Evolutionary conservation across 352 stramenopile species (phyloP), one percentile per base, ranked within the genome.

Genomic region (Lagenidium giganteum): DNA sequence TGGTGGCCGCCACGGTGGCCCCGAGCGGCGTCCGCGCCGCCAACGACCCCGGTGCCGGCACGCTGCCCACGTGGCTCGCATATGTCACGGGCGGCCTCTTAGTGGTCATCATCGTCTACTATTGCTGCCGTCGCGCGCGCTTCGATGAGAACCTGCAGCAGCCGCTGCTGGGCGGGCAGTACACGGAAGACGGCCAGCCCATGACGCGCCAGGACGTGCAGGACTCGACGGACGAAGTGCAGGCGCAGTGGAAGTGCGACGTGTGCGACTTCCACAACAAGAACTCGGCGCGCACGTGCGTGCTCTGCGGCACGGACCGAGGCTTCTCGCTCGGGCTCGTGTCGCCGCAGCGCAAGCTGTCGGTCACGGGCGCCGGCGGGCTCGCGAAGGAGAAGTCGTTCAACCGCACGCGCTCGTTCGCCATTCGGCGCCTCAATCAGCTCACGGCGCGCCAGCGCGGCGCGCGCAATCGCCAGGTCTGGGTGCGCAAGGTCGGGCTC

Each of bases 181-280:
- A 91, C 70, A 93, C 70, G 45, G 81, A 93, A 48, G 81, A 93
- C 43, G 81, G 81, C 0, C 78, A 91, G 63, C 81, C 78, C 32
- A 84, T 93, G 62, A 93, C 81, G 9, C 81, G 81, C 8, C 81
- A 91, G 41, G 78, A 93, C 54, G 81, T 93, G 9, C 81, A 93
- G 45, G 81, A 93, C 39, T 75, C 76, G 1, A 80, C 67, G 30
- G 81, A 93, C 51, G 81, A 93, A 41, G 62, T 93, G 6, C 79
- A 69, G 30, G 80, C 61, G 5, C 78, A 93, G 51, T 93, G 81
- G 81, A 85, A 90, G 52, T 93, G 81, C 56, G 78, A 91, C 37
- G 81, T 93, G 6, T 93, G 81, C 49, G 81, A 93, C 58, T 93
- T 93, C 53, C 74, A 90, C 61, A 93, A 93, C 65, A 93, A 93